A percentile compares a stretch with the other conserved stretches of the same genome.
Evolutionary conservation across 192 early-diverging fungal genomes (phyloP).

Genomic region (Coemansia sp.): DNA sequence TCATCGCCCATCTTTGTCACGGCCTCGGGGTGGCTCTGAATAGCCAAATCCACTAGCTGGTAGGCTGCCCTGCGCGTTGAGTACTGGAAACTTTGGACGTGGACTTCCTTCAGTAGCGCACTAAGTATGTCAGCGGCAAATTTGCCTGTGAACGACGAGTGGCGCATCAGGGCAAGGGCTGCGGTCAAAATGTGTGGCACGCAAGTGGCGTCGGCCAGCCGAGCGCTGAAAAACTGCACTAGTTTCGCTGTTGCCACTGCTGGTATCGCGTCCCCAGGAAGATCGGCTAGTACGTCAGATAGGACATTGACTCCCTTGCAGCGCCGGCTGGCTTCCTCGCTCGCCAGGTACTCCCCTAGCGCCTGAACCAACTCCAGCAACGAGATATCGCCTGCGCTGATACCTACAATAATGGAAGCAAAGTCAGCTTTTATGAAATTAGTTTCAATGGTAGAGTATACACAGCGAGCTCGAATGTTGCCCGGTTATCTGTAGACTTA

Average conservation of each 20-base stretch:
- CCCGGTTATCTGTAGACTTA: constrained; percentile 11
- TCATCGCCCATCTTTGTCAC: constrained; percentile 66
- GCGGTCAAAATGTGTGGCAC: constrained; percentile 68
- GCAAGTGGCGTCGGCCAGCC: constrained; percentile 71
- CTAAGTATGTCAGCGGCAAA: constrained; percentile 57
- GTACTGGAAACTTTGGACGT: constrained; percentile 92
- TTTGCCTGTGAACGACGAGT: constrained; percentile 60
- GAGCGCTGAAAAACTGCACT: constrained; percentile 73
- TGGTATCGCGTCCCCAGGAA: constrained; percentile 37
- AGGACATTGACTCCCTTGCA: constrained; percentile 77
- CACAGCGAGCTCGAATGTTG: not conserved
- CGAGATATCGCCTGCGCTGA: constrained; percentile 57
- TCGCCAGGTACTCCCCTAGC: constrained; percentile 75
- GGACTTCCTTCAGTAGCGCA: constrained; percentile 76
- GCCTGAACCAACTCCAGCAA: constrained; percentile 77
- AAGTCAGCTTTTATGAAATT: not conserved
- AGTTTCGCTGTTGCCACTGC: constrained; percentile 54
- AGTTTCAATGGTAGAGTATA: not conserved
- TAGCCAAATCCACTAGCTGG: constrained; percentile 67
- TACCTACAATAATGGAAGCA: constrained; percentile 21
- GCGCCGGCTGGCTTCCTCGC: constrained; percentile 80
- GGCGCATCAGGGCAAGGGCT: constrained; percentile 60
- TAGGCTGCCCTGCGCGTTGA: constrained; percentile 74
- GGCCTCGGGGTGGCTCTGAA: constrained; percentile 60
- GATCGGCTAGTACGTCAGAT: constrained; percentile 61